Evolutionary conservation across 129 eudicot species (phyloP).

Genomic region (Tanacetum coccineum): DNA sequence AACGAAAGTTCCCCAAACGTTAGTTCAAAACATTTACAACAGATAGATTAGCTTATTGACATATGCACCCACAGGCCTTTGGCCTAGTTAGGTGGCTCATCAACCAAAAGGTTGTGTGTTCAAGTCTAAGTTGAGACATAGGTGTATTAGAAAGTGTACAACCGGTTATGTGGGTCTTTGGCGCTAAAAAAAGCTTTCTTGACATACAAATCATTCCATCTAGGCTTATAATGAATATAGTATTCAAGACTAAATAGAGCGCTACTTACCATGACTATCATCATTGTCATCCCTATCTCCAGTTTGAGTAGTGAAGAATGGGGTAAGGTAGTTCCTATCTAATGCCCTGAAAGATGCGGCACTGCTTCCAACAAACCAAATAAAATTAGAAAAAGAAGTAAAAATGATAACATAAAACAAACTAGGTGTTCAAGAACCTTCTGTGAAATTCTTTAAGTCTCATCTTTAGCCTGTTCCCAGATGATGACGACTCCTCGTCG

Average conservation of each 20-base stretch:
- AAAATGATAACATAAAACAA: background rate
- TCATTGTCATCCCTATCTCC: conserved; percentile 76
- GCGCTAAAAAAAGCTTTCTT: background rate
- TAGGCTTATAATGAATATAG: background rate
- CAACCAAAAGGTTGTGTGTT: too few relatives aligned
- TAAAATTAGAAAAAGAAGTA: conserved; percentile 4
- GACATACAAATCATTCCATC: background rate
- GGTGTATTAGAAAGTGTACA: too few relatives aligned
- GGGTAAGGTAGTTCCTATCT: conserved; percentile 94
- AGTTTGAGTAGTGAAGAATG: conserved; percentile 89
- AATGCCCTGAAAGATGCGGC: conserved; percentile 81
- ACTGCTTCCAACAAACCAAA: conserved; percentile 39
- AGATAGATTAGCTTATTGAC: background rate
- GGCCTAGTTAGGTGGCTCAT: too few relatives aligned
- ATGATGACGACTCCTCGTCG: conserved; percentile 56
- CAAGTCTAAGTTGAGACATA: too few relatives aligned
- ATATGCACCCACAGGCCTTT: background rate
- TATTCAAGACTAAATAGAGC: background rate
- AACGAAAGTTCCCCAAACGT: background rate
- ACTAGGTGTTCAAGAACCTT: conserved; percentile 40
- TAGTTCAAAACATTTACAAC: background rate
- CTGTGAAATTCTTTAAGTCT: conserved; percentile 85
- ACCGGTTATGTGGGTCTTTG: too few relatives aligned
- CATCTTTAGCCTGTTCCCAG: conserved; percentile 89
- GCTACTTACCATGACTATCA: conserved; percentile 36